A percentile compares a stretch with the other conserved stretches of the same genome.
Evolutionary conservation across 2,329 filamentous ascomycete genomes (phyloP).

Genomic region (Colletotrichum brevisporum): DNA sequence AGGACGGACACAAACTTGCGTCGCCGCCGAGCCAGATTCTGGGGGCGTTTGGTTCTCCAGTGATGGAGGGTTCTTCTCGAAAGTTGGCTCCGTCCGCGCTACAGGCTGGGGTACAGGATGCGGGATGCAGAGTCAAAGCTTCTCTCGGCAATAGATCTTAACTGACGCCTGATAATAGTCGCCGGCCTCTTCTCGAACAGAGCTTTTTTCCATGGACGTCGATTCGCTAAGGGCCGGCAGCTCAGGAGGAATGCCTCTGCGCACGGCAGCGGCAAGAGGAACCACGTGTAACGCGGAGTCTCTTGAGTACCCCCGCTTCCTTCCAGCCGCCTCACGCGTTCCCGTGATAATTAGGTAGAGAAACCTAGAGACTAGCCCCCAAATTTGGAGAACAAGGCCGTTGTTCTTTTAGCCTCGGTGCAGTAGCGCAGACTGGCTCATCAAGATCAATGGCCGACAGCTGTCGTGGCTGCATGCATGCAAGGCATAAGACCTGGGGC

Average conservation of each 20-base stretch:
- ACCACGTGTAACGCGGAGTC: conserved; percentile 26
- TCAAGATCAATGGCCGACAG: conserved; percentile 25
- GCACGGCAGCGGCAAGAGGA: conserved; percentile 6
- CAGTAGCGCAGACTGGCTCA: conserved; percentile 28
- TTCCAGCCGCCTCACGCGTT: conserved; percentile 22
- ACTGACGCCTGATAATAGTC: conserved; percentile 20
- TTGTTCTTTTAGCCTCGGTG: conserved; percentile 35
- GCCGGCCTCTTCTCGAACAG: conserved; percentile 23
- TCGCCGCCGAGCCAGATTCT: conserved; percentile 2
- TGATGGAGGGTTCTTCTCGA: conserved; percentile 7
- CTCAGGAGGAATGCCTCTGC: conserved; percentile 5
- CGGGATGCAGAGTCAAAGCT: conserved; percentile 34
- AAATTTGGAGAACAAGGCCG: conserved; percentile 36
- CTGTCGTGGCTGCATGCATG: conserved; percentile 29
- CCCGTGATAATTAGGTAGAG: conserved; percentile 7
- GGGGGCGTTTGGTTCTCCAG: too few species aligned
- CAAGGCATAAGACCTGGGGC: conserved; percentile 24
- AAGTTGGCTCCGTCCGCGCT: conserved; percentile 5
- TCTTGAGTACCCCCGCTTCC: conserved; percentile 15
- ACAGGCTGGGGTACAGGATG: conserved; percentile 25
- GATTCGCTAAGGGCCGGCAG: conserved; percentile 1
- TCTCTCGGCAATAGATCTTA: conserved; percentile 30
- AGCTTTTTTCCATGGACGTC: conserved; percentile 9
- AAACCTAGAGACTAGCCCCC: conserved; percentile 32
- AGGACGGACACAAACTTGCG: not conserved